Evolutionary conservation across 139 green algal species (phyloP).

Genomic region (Chlamydomonas asymmetrica): DNA sequence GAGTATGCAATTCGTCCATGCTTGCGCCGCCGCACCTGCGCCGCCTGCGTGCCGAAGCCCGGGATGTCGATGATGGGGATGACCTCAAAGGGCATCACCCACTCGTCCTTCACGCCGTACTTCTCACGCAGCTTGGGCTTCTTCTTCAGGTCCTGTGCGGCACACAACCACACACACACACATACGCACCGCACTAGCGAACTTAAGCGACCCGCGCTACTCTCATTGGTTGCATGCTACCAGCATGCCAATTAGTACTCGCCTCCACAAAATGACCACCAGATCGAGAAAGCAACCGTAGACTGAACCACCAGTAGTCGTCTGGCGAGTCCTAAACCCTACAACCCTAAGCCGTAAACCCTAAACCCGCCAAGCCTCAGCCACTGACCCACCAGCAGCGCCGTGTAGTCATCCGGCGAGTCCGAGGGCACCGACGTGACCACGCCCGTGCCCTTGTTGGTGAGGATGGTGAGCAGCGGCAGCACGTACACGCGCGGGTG

Average conservation of each 20-base stretch:
- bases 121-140: conserved; percentile 95
- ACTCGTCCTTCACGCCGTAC: conserved; percentile 91
- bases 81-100: conserved; percentile 95
- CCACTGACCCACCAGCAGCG: conserved; percentile 56
- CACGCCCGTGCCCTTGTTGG: conserved; percentile 96
- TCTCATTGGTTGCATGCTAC: no score
- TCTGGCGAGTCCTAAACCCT: no score
- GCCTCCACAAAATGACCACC: no score
- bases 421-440: conserved; percentile 95
- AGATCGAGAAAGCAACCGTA: no score
- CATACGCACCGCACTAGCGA: no score
- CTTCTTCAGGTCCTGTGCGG: conserved; percentile 88
- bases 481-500: conserved; percentile 90
- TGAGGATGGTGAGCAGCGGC: conserved; percentile 97
- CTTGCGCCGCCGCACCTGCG: conserved; percentile 51
- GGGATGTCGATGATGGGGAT: conserved; percentile 98
- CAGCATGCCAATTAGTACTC: no score
- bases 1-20: no score
- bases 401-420: conserved; percentile 94
- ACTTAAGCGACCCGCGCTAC: no score
- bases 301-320: no score
- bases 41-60: conserved; percentile 82
- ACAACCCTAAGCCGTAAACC: not conserved
- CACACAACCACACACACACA: no score
- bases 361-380: not conserved